A percentile compares a stretch with the other conserved stretches of the same genome.
Evolutionary conservation across 768 basidiomycete genomes (phyloP).

Genomic region (Pisolithus microcarpus): DNA sequence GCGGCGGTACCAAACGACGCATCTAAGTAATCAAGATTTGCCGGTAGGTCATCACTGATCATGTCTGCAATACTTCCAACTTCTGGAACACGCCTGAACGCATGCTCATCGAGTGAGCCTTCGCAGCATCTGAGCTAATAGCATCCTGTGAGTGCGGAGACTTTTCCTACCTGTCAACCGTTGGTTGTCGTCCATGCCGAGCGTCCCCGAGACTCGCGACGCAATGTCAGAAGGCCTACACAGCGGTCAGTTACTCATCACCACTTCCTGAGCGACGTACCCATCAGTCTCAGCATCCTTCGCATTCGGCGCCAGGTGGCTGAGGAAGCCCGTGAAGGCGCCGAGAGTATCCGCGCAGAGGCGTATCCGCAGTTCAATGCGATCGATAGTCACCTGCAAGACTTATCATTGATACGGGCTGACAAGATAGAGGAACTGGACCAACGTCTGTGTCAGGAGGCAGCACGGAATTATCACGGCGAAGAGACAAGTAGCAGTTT

Average conservation of each 20-base stretch:
- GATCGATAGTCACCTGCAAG: slow-evolving; percentile 50
- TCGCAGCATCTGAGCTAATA: slow-evolving; percentile 4
- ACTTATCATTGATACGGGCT: slow-evolving; percentile 1
- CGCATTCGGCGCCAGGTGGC: slow-evolving; percentile 43
- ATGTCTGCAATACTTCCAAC: slow-evolving; percentile 79
- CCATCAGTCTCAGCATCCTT: slow-evolving; percentile 22
- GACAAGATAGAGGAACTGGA: slow-evolving; percentile 2
- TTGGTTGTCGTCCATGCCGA: slow-evolving; percentile 2
- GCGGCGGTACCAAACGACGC: slow-evolving; percentile 73
- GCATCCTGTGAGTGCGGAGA: neutral
- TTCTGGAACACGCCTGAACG: slow-evolving; percentile 70
- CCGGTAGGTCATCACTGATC: slow-evolving; percentile 87
- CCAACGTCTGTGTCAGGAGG: slow-evolving; percentile 36
- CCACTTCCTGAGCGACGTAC: slow-evolving; percentile 10
- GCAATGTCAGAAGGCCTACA: slow-evolving; percentile 7
- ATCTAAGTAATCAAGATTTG: slow-evolving; percentile 82
- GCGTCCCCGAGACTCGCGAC: slow-evolving; percentile 5
- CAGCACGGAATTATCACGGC: slow-evolving; percentile 15
- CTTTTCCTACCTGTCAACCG: slow-evolving; percentile 24
- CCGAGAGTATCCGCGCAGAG: slow-evolving; percentile 73
- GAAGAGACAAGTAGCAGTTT: slow-evolving; percentile 41
- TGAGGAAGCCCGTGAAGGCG: slow-evolving; percentile 49
- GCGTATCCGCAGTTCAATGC: slow-evolving; percentile 49
- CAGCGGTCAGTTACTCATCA: neutral
- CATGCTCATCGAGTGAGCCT: slow-evolving; percentile 78